These are phyloP conservation scores for Xylaria nigripes DNA, from an alignment of 495 filamentous ascomycete species.

Conservation along the genomic window DNA sequence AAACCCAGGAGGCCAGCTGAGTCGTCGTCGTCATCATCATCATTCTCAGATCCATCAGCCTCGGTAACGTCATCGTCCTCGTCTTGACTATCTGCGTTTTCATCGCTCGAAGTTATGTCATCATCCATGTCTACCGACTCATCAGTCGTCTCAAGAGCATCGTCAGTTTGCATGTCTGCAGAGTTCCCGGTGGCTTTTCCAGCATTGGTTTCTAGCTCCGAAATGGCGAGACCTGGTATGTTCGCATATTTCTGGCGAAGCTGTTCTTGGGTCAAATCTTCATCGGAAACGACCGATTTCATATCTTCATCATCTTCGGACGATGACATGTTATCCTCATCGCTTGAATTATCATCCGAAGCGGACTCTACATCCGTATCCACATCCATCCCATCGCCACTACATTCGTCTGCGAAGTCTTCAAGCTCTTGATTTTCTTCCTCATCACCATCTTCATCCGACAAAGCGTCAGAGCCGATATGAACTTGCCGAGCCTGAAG, in stretches of 20 bases:
- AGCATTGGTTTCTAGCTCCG: conserved; percentile 6
- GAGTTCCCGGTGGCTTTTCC: conserved; percentile 19
- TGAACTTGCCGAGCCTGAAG: conserved; percentile 43
- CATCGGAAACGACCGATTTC: conserved; percentile 55
- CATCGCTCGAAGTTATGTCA: conserved; percentile 64
- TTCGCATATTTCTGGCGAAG: conserved; percentile 70
- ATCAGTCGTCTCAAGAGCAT: conserved; percentile 62
- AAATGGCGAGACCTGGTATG: conserved; percentile 37
- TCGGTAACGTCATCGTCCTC: conserved; percentile 29
- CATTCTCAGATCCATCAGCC: conserved; percentile 36
- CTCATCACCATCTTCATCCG: conserved; percentile 43
- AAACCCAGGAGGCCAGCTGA: conserved; percentile 60
- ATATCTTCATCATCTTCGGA: conserved; percentile 52
- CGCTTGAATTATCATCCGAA: conserved; percentile 32
- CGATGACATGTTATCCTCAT: conserved; percentile 62
- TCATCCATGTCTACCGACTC: conserved; percentile 87
- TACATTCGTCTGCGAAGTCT: conserved; percentile 42
- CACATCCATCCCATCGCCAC: conserved; percentile 43
- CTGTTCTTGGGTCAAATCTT: conserved; percentile 69
- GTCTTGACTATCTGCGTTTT: conserved; percentile 43
- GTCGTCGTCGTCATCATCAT: conserved; percentile 46
- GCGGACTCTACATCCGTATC: conserved; percentile 57
- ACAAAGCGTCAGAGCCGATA: conserved; percentile 42
- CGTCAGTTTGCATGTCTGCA: conserved; percentile 46
- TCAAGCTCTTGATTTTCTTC: conserved; percentile 33